Conservation (phyloP, 768 basidiomycete genomes). For the Psilocybe tampanensis region DNA sequence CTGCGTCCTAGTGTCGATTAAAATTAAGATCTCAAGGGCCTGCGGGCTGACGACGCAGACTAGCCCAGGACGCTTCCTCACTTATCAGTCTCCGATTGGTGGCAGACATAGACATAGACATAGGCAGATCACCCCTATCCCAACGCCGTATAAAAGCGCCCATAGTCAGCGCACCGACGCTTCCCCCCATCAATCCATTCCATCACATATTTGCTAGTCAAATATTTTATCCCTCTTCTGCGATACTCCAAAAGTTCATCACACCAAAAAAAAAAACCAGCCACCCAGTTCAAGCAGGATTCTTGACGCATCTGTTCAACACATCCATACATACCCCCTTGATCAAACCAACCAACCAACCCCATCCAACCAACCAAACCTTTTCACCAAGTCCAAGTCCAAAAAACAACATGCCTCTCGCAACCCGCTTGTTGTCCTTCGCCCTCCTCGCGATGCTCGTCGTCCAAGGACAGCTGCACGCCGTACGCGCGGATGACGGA, state of each 20-base stretch:
- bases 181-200: slow-evolving; percentile 15
- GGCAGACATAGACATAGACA: too few relatives aligned
- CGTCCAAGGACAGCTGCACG: slow-evolving; percentile 6
- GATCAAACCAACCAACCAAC: not conserved
- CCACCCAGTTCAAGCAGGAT: not conserved
- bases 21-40: not conserved
- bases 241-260: not conserved
- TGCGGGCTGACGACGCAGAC: slow-evolving; percentile 1
- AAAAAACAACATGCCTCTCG: slow-evolving; percentile 16
- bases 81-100: not conserved
- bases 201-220: slow-evolving; percentile 19
- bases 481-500: slow-evolving; percentile 3
- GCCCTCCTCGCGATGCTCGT: slow-evolving; percentile 18
- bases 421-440: slow-evolving; percentile 15
- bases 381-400: too few relatives aligned
- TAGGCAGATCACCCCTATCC: slow-evolving; percentile 1
- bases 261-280: too few relatives aligned
- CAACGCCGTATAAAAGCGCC: slow-evolving; percentile 10
- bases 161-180: not conserved
- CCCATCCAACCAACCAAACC: not conserved
- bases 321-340: not conserved
- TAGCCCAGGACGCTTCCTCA: not conserved
- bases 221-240: not conserved
- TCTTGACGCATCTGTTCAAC: too few relatives aligned
- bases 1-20: too few relatives aligned